Evolutionary conservation across 169 alveolate genomes (phyloP).

Genomic region (Amoebophrya sp.): DNA sequence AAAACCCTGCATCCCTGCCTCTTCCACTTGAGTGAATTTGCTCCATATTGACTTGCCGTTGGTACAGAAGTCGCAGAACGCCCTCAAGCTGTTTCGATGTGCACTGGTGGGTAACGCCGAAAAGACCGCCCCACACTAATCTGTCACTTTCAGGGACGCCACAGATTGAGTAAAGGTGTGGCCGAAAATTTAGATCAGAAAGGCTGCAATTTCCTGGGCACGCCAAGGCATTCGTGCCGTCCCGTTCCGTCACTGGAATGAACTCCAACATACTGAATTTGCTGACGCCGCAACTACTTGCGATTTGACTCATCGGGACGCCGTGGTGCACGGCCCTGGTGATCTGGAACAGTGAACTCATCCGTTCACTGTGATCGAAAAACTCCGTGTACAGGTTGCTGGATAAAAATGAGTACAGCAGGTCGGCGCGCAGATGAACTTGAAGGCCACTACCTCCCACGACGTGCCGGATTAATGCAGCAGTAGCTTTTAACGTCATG

Average conservation of each 20-base stretch:
- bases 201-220: neutral
- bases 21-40: neutral
- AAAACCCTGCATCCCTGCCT: neutral
- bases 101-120: neutral
- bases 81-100: neutral
- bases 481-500: neutral
- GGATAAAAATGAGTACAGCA: neutral
- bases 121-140: neutral
- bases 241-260: neutral
- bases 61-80: neutral
- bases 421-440: neutral
- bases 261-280: neutral
- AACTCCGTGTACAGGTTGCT: neutral
- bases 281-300: neutral
- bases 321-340: neutral
- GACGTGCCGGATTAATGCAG: neutral
- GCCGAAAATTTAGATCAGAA: neutral
- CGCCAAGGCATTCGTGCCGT: neutral
- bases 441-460: neutral
- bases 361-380: neutral
- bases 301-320: neutral
- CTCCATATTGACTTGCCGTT: neutral
- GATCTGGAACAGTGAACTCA: neutral
- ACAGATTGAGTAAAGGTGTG: neutral
- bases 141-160: neutral